Evolutionary conservation across 2,329 filamentous ascomycete genomes (phyloP).

Genomic region (Madurella fahalii): DNA sequence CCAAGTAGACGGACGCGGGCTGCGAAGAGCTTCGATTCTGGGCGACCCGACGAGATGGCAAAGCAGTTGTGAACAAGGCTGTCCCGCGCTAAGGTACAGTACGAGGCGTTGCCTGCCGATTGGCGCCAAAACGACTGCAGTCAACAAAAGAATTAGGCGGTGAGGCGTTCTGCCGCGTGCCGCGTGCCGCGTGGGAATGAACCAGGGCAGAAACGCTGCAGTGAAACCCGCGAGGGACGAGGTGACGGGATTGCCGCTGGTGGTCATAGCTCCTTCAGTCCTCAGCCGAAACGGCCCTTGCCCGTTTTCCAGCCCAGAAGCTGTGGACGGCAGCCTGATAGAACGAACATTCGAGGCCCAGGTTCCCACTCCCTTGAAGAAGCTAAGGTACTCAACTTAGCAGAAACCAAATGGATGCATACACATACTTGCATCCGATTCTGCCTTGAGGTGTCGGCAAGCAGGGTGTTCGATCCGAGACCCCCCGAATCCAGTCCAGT

Average conservation of each 20-base stretch:
- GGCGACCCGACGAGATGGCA: not conserved
- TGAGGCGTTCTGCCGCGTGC: conserved; percentile 23
- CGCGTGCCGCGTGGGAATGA: not conserved
- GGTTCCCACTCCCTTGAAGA: too few relatives aligned
- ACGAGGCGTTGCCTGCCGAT: conserved; percentile 16
- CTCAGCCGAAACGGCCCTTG: conserved; percentile 4
- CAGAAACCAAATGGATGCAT: too few relatives aligned
- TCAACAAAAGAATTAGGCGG: conserved; percentile 28
- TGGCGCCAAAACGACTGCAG: conserved; percentile 20
- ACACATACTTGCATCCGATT: too few relatives aligned
- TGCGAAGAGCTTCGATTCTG: too few relatives aligned
- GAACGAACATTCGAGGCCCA: not conserved
- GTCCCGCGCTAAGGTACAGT: conserved; percentile 18
- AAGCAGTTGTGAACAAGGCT: conserved; percentile 10
- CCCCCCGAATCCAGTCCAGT: too few relatives aligned
- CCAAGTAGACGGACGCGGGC: not conserved
- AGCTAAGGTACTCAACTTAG: too few relatives aligned
- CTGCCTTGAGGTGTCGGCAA: too few relatives aligned
- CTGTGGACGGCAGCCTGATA: not conserved
- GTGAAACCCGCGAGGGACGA: too few relatives aligned
- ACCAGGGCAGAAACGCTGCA: not conserved
- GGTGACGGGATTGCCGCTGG: too few relatives aligned
- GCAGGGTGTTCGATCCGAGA: too few relatives aligned
- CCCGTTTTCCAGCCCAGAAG: not conserved
- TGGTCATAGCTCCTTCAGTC: conserved; percentile 23